A percentile compares a stretch with the other conserved stretches of the same genome.
Conservation (phyloP, 371 early-diverging fungal species). For the Dinochytrium kinnereticum region DNA sequence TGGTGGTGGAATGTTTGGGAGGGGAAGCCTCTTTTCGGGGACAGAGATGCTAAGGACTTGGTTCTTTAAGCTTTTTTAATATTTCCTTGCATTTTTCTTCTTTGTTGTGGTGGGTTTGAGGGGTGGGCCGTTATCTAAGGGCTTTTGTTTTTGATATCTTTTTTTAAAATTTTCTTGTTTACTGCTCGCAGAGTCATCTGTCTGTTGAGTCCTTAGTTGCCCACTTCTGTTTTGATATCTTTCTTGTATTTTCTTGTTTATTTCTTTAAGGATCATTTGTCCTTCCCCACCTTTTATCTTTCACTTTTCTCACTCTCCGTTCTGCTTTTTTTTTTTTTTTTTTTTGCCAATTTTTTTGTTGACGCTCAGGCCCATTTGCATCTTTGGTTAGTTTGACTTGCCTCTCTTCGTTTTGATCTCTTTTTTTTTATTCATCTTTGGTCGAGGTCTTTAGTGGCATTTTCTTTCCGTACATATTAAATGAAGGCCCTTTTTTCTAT, state of each 20-base stretch:
- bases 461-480: no score
- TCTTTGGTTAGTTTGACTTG: no score
- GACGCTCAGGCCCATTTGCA: no score
- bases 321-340: no score
- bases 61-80: background rate
- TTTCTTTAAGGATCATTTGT: background rate
- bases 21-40: constrained; percentile 1
- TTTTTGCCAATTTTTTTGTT: no score
- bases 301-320: no score
- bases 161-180: background rate
- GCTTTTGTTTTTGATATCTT: background rate
- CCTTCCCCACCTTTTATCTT: background rate
- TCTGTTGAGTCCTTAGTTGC: background rate
- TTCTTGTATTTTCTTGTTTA: background rate
- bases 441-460: no score
- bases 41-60: background rate
- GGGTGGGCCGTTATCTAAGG: background rate
- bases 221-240: background rate
- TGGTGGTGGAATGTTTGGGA: constrained; percentile 18
- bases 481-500: no score
- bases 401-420: no score
- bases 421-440: no score
- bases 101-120: background rate
- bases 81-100: background rate
- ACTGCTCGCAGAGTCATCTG: background rate